Evolutionary conservation across 805 yeast genomes (phyloP).

Genomic region (Saturnispora hagleri): DNA sequence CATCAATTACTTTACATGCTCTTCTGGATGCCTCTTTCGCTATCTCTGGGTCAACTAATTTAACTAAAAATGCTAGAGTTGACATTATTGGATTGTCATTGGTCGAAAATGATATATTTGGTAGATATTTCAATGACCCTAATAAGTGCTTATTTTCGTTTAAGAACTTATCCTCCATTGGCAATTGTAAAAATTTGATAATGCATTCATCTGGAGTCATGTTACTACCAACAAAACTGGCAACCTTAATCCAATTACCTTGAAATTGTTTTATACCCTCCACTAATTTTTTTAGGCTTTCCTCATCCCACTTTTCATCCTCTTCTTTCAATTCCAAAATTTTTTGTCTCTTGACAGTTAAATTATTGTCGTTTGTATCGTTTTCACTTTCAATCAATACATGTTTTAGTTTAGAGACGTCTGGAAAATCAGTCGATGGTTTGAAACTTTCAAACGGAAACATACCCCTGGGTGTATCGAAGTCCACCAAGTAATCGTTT

Average conservation of each 20-base stretch:
- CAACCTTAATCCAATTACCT: constrained; percentile 73
- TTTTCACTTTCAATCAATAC: constrained; percentile 1
- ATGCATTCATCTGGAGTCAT: constrained; percentile 75
- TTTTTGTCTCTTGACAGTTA: constrained; percentile 16
- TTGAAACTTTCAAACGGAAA: constrained; percentile 85
- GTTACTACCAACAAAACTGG: constrained; percentile 49
- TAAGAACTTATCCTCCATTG: constrained; percentile 69
- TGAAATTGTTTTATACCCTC: constrained; percentile 53
- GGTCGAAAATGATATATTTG: constrained; percentile 75
- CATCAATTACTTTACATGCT: constrained; percentile 45
- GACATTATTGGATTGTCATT: constrained; percentile 91
- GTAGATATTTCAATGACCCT: constrained; percentile 73
- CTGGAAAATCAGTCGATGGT: constrained; percentile 43
- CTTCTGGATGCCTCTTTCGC: constrained; percentile 72
- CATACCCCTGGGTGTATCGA: constrained; percentile 86
- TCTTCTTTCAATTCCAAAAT: constrained; percentile 28
- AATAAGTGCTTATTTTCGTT: constrained; percentile 38
- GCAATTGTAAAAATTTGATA: constrained; percentile 65
- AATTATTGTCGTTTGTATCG: background rate
- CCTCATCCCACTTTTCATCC: constrained; percentile 52
- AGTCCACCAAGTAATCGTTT: constrained; percentile 66
- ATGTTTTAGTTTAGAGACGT: constrained; percentile 22
- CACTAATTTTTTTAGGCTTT: constrained; percentile 51
- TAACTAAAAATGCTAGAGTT: constrained; percentile 80
- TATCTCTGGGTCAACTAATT: constrained; percentile 76